Percentiles rank a stretch among this genome's conserved stretches.
Evolutionary conservation across 1,284 basidiomycete species (phyloP).

Genomic region (Exsudoporus floridanus): DNA sequence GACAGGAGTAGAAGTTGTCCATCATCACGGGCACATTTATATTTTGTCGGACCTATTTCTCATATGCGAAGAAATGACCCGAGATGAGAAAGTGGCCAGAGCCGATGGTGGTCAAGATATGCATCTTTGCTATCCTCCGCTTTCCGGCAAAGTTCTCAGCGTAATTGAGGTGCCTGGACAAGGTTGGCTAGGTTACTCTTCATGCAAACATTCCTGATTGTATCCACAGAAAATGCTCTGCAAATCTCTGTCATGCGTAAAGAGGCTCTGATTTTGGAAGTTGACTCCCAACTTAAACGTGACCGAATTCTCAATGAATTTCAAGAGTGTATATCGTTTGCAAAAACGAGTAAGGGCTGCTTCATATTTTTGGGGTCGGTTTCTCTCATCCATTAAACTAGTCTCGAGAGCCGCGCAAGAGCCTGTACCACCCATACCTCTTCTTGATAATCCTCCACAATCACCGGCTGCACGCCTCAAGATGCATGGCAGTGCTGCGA

Average conservation of each 20-base stretch:
- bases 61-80: conserved; percentile 79
- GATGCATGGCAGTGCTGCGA: background rate
- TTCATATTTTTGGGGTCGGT: background rate
- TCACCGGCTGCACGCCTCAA: background rate
- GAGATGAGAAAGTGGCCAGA: conserved; percentile 53
- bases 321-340: conserved; percentile 82
- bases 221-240: conserved; percentile 60
- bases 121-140: conserved; percentile 93
- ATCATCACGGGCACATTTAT: conserved; percentile 81
- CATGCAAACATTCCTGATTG: conserved; percentile 13
- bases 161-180: conserved; percentile 62
- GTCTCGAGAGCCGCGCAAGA: conserved; percentile 60
- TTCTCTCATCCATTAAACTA: conserved; percentile 27
- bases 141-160: conserved; percentile 90
- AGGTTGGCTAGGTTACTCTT: conserved; percentile 41
- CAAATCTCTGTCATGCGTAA: conserved; percentile 87
- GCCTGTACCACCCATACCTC: conserved; percentile 60
- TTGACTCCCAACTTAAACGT: conserved; percentile 61
- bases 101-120: conserved; percentile 73
- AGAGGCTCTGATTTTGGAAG: conserved; percentile 75
- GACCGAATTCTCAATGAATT: conserved; percentile 76
- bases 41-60: conserved; percentile 92
- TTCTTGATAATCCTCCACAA: conserved; percentile 28
- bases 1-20: conserved; percentile 71
- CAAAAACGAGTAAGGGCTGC: conserved; percentile 58